Percentiles rank a stretch among this genome's conserved stretches.
Evolutionary conservation across 2,329 filamentous ascomycete genomes (phyloP).

Genomic region (Magnaporthiopsis poae): DNA sequence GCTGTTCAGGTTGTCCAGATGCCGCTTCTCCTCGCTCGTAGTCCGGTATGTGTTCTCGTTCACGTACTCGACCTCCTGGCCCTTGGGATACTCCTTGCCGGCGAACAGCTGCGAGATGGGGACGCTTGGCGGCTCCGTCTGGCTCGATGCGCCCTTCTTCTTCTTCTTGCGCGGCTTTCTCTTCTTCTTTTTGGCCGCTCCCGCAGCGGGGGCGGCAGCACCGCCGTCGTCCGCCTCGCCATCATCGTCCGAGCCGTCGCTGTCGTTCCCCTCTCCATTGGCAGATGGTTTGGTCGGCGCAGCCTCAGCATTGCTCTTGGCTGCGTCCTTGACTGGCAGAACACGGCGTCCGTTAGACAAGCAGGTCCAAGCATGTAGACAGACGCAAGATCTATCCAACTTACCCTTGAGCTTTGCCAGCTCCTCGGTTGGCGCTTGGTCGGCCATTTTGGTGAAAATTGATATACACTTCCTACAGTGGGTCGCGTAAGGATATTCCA

Average conservation of each 20-base stretch:
- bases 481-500: neutral
- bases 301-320: slow-evolving; percentile 28
- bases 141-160: slow-evolving; percentile 53
- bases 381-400: slow-evolving; percentile 5
- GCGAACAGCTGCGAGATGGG: slow-evolving; percentile 65
- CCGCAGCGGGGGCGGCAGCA: slow-evolving; percentile 29
- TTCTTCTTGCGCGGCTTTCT: slow-evolving; percentile 68
- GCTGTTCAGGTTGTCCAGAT: slow-evolving; percentile 69
- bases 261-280: slow-evolving; percentile 31
- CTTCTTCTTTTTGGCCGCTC: slow-evolving; percentile 57
- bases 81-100: slow-evolving; percentile 61
- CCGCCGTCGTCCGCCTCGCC: slow-evolving; percentile 31
- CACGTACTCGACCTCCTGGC: slow-evolving; percentile 67
- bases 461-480: neutral
- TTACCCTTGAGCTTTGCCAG: slow-evolving; percentile 31
- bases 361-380: neutral
- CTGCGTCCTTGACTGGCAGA: slow-evolving; percentile 28
- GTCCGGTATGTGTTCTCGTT: slow-evolving; percentile 71
- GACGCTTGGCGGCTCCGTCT: slow-evolving; percentile 69
- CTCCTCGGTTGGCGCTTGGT: slow-evolving; percentile 29
- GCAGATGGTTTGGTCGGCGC: slow-evolving; percentile 27
- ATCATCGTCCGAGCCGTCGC: slow-evolving; percentile 44
- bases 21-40: slow-evolving; percentile 74
- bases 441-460: slow-evolving; percentile 25
- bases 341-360: neutral